Base-by-base conservation (phyloP, 768 basidiomycete species). In the Tylopilus cervinicoccineus region DNA sequence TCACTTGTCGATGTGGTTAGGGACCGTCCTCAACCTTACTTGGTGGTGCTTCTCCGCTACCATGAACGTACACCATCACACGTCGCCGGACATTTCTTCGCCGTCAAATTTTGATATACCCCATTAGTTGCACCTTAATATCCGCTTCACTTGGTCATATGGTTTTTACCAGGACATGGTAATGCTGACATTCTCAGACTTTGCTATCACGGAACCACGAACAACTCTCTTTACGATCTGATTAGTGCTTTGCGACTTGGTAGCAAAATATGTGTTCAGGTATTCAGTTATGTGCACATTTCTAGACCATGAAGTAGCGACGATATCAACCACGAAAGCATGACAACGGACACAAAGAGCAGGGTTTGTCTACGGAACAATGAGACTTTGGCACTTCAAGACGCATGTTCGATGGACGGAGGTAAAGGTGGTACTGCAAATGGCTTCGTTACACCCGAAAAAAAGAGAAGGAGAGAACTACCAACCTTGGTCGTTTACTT, bases 1-100 rank as follows among this genome's bases (percentile, higher is more conserved):
- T 92, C 51, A 88, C 86, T 39, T 91, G 88, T 70, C 82, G 81
- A 61, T 91, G 89, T 72, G 84, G 81, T 58, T 78, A 68, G 72
- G 57, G 33, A 42, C 31, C 36, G 45, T 14, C 33, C 45, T 33
- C 29, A n/a, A 43, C 45, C 44, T 33, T 52, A 48, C 47, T 53
- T 57, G 61, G 38, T 46, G 45, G 24, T 38, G 47, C 48, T 54
- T 51, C 46, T 55, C 38, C 60, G 54, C 58, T 59, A 52, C 59
- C 58, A 55, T 54, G 50, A 61, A 58, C 60, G 51, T 51, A 66
- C 53, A 57, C 50, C 51, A 38, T 59, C 56, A 52, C 59, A 55
- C 52, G 56, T 61, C 60, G 54, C 63, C 70, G 52, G 60, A 68
- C 68, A 49, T 67, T 69, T 63, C 62, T 66, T 63, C 60, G 34